Percentiles rank a stretch among this genome's conserved stretches.
Evolutionary conservation across 2,329 filamentous ascomycete species (phyloP).

Genomic region (Trichoderma aggressivum): DNA sequence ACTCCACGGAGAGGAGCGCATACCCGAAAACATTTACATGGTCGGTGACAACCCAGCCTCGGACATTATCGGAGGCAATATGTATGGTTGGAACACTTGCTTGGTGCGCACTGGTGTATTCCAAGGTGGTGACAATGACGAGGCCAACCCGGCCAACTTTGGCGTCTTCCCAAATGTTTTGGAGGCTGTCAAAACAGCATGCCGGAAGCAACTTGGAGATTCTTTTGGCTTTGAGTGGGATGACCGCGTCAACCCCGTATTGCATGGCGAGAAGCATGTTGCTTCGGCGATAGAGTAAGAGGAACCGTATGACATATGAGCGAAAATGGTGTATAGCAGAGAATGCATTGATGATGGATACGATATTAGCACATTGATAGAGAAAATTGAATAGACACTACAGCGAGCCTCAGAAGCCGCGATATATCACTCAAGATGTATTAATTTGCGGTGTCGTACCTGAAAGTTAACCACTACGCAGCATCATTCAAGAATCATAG

Average conservation of each 20-base stretch:
- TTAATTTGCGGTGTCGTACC: background rate
- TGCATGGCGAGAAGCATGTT: conserved; percentile 6
- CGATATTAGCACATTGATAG: background rate
- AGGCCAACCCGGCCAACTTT: conserved; percentile 13
- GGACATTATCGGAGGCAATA: conserved; percentile 9
- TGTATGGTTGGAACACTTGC: conserved; percentile 13
- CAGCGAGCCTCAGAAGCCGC: background rate
- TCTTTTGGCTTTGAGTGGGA: conserved; percentile 7
- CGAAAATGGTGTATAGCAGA: background rate
- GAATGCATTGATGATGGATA: background rate
- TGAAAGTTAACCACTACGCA: background rate
- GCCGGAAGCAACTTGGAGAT: conserved; percentile 2
- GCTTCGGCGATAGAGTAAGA: conserved; percentile 10
- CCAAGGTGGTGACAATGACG: conserved; percentile 6
- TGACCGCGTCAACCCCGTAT: conserved; percentile 4
- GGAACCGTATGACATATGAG: background rate
- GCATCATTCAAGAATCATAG: background rate
- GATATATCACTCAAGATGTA: background rate
- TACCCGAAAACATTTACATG: conserved; percentile 11
- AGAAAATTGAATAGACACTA: conserved; percentile 5
- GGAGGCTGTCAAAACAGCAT: conserved; percentile 3
- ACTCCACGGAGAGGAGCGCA: conserved; percentile 9
- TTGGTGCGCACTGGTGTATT: conserved; percentile 11
- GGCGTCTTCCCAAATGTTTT: conserved; percentile 8
- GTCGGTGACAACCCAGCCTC: conserved; percentile 11